Base-by-base conservation (phyloP, 176 grass and related monocot genomes). In the Otatea glauca region DNA sequence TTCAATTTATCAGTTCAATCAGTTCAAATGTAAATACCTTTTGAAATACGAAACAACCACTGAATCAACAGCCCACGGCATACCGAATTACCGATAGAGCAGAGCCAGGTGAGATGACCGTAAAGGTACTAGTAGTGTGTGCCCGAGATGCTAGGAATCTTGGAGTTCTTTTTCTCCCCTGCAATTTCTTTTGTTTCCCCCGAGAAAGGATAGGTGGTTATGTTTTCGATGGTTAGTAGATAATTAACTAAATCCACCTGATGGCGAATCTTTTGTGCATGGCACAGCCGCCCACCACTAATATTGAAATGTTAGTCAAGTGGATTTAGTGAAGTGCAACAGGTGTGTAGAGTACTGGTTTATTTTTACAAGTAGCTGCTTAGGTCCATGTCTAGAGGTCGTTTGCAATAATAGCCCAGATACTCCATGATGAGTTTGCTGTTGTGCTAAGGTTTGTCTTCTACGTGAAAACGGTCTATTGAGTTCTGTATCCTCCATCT, bases 71-170 rank as follows among this genome's bases (percentile, higher is more conserved):
- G 68, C 41, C 68, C 55, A 58, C 21, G 5, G 43, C 48, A 24
- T 29, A 29, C 29, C 29, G 29, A 29, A 1, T 29, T 29, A 17
- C 45, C 69, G 29, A 50, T 43, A 41, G 24, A 6, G 45, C 20
- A 63, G 15, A 16, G 21, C 49, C 60, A 75, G 58, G 80, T 45
- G 69, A 49, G 58, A 38, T 15, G 43, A 15, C 1, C 34, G 70
- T 45, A 65, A 75, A 60, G 55, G 49, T n/a, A 47, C 25, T 29
- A 5, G 38, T n/a, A 11, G 25, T 59, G 67, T 16, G 75, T 24
- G 48, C 48, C 51, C 81, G 59, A 80, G 87, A 80, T 89, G 88
- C 44, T 56, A 15, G 41, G 83, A 83, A 90, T 86, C 88, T 82
- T 43, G 83, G 72, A 35, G 54, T 37, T 68, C 51, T 47, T 82